Base-by-base conservation (phyloP, 208 protist genomes). In the Angomonas ambiguus region DNA sequence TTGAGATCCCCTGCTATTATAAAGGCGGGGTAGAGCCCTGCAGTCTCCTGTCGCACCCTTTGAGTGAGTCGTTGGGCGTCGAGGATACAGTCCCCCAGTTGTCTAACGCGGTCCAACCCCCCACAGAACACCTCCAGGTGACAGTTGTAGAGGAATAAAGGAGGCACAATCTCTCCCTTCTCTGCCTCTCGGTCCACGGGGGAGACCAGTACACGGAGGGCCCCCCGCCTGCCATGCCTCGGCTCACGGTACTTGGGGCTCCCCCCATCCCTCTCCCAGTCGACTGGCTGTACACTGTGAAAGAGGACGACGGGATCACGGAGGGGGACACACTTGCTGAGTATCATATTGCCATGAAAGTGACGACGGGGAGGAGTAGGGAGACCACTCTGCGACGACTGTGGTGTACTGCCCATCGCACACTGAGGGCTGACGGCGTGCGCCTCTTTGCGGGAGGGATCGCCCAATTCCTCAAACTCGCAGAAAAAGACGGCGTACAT, bases 101-200 rank as follows among this genome's bases (percentile, higher is more conserved):
- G 85, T n/a, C 83, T 72, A 45, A 88, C 83, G 25, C 88, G 74
- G 30, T 60, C 68, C n/a, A 91, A 63, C 8, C 63, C 53, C 0
- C 88, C 88, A 65, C 85, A 91, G 70, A 90, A 92, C 0, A 91
- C 74, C 56, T 94, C 88, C 53, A 92, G 79, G 63, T 94, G 85
- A 45, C 77, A 91, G 62, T 72, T 87, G 78, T 91, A 92, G 8
- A 91, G n/a, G 71, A 88, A 84, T 25, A 94, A 57, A 2, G 79
- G 74, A 13, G 82, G 72, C 51, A 86, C 65, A 6, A 42, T 41
- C n/a, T n/a, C 38, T 8, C 11, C 38, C 16, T 8, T 45, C 38
- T 8, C 38, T 45, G 38, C n/a, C 48, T 53, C 22, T 2, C 53
- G 53, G 24, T 59, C 76, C 24, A 18, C 20, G 8, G 77, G 45